phyloP scores from a whole-genome alignment of 2,329 filamentous ascomycete species.

The Trichophyton rubrum region DNA sequence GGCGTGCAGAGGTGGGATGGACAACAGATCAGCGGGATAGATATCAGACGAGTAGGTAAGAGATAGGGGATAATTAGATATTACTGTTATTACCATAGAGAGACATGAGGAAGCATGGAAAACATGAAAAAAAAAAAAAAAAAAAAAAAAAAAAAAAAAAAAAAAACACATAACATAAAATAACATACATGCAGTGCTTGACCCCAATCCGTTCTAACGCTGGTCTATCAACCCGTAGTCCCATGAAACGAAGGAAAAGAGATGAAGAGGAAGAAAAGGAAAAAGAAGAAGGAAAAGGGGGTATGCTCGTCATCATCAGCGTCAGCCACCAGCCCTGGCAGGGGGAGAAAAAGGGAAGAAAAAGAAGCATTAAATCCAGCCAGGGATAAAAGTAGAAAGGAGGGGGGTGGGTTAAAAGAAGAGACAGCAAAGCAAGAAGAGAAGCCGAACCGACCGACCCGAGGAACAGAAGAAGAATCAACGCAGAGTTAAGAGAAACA shows the following conservation, averaged over 20 bases:
- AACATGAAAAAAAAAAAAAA: neutral
- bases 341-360: neutral
- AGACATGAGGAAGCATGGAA: neutral
- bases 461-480: neutral
- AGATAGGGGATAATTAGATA: neutral
- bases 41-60: no score
- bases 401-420: neutral
- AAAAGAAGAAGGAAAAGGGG: slow-evolving; percentile 3
- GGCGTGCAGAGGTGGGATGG: no score
- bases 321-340: neutral
- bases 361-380: neutral
- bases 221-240: slow-evolving; percentile 11
- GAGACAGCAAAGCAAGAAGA: neutral
- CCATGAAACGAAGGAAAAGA: slow-evolving; percentile 6
- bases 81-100: slow-evolving; percentile 2
- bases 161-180: neutral
- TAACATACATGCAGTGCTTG: neutral
- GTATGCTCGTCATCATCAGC: neutral
- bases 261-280: slow-evolving; percentile 4
- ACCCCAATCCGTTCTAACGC: slow-evolving; percentile 12
- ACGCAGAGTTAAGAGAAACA: no score
- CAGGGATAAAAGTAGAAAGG: slow-evolving; percentile 1
- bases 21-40: no score
- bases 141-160: neutral
- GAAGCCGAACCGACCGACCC: neutral